phyloP scores from a whole-genome alignment of 2,329 filamentous ascomycete genomes.

The Ophiosphaerella korrae region DNA sequence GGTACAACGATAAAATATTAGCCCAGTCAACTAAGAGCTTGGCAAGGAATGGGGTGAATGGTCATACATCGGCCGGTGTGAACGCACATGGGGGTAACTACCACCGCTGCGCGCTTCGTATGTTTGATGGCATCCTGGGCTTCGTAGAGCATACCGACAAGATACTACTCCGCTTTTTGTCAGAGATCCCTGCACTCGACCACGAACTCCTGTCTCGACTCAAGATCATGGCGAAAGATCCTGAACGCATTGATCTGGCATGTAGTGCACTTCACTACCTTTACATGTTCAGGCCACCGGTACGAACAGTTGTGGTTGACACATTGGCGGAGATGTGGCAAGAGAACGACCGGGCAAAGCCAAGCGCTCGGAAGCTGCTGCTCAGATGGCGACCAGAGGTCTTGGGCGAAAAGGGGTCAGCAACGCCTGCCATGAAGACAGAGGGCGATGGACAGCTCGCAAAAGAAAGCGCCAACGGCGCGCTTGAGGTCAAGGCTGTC shows the following conservation, averaged over 20 bases:
- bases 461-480: conserved; percentile 34
- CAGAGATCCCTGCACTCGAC: conserved; percentile 84
- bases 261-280: conserved; percentile 50
- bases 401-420: conserved; percentile 33
- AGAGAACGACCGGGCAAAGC: conserved; percentile 52
- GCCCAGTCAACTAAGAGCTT: conserved; percentile 39
- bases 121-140: conserved; percentile 87
- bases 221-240: conserved; percentile 65
- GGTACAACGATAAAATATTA: conserved; percentile 84
- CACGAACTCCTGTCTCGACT: conserved; percentile 74
- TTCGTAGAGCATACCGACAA: conserved; percentile 93
- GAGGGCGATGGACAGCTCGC: conserved; percentile 21
- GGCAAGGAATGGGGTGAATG: conserved; percentile 47
- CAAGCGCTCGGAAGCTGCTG: conserved; percentile 59
- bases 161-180: conserved; percentile 85
- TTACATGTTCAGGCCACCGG: conserved; percentile 58
- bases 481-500: conserved; percentile 35
- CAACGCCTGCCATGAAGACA: conserved; percentile 22
- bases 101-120: conserved; percentile 74
- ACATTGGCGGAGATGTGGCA: conserved; percentile 64
- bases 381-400: conserved; percentile 60
- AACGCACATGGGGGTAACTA: conserved; percentile 62
- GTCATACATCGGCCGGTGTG: conserved; percentile 45
- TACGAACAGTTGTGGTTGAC: conserved; percentile 62
- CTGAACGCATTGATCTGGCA: conserved; percentile 61